A percentile compares a stretch with the other conserved stretches of the same genome.
Conservation (phyloP, 352 stramenopile species). For the Phytophthora tentaculata region DNA sequence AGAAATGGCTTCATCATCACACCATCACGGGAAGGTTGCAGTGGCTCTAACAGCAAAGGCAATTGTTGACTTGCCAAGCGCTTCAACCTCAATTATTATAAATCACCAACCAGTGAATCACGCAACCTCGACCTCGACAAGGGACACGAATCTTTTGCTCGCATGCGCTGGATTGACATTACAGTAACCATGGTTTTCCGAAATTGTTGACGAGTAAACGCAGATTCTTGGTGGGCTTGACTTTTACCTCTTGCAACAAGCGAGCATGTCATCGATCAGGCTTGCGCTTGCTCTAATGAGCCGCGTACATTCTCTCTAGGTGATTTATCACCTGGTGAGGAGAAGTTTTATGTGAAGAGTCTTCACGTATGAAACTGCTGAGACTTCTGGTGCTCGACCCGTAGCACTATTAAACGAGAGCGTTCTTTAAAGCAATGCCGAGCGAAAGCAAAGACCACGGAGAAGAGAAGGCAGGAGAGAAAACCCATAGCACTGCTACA, state of each 20-base stretch:
- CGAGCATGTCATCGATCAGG: too few species aligned
- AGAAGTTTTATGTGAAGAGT: constrained; percentile 27
- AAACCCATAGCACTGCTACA: constrained; percentile 3
- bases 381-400: not conserved
- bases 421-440: constrained; percentile 28
- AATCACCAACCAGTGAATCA: not conserved
- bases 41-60: constrained; percentile 15
- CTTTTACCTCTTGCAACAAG: too few species aligned
- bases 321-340: too few species aligned
- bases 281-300: too few species aligned
- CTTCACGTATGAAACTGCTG: constrained; percentile 22
- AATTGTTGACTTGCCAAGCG: constrained; percentile 26
- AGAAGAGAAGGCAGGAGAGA: constrained; percentile 34
- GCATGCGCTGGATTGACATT: not conserved
- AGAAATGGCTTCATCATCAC: constrained; percentile 17
- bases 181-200: constrained; percentile 3
- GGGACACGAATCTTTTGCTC: constrained; percentile 7
- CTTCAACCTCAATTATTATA: constrained; percentile 8
- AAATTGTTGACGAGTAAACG: constrained; percentile 14
- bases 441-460: constrained; percentile 44
- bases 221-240: too few species aligned
- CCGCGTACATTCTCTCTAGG: too few species aligned
- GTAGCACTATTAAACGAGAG: constrained; percentile 9
- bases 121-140: not conserved
- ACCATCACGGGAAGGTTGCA: constrained; percentile 25